These are phyloP conservation scores for Dacryopinax primogenitus DNA, from an alignment of 768 basidiomycete species.

Conservation along the genomic window DNA sequence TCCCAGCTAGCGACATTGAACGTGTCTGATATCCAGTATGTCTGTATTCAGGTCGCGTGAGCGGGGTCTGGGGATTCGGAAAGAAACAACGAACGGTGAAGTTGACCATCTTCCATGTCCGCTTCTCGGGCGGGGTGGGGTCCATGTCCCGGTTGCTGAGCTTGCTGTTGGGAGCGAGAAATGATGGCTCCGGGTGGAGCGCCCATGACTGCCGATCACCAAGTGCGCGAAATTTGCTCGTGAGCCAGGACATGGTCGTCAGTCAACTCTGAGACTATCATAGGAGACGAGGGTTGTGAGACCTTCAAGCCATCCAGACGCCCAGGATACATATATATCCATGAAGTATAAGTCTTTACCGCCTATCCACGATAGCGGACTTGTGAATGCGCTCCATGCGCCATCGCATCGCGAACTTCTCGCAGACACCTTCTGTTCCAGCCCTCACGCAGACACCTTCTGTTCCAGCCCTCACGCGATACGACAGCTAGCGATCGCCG, in stretches of 20 bases:
- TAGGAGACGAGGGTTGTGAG: neutral
- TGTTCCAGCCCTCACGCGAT: neutral
- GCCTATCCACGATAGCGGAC: neutral
- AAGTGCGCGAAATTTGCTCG: neutral
- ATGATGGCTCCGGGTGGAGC: conserved; percentile 40
- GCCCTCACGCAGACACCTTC: neutral
- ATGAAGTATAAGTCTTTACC: neutral
- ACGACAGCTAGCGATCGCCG: neutral
- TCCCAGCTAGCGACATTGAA: conserved; percentile 38
- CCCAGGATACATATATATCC: conserved; percentile 1
- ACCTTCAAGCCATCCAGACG: neutral
- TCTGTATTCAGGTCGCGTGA: neutral
- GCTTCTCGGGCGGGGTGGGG: conserved; percentile 44
- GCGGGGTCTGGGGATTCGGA: neutral
- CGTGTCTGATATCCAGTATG: conserved; percentile 16
- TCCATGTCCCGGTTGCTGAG: conserved; percentile 65
- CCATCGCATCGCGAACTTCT: neutral
- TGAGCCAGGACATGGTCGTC: neutral
- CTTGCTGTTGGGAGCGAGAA: conserved; percentile 43
- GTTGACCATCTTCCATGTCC: conserved; percentile 59
- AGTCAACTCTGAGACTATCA: neutral
- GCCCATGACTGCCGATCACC: conserved; percentile 28
- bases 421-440: conserved; percentile 4
- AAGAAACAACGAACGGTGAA: conserved; percentile 44
- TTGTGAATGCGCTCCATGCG: neutral